Base-by-base conservation (phyloP, 441 rosid species). In the Pelargonium citronellum region DNA sequence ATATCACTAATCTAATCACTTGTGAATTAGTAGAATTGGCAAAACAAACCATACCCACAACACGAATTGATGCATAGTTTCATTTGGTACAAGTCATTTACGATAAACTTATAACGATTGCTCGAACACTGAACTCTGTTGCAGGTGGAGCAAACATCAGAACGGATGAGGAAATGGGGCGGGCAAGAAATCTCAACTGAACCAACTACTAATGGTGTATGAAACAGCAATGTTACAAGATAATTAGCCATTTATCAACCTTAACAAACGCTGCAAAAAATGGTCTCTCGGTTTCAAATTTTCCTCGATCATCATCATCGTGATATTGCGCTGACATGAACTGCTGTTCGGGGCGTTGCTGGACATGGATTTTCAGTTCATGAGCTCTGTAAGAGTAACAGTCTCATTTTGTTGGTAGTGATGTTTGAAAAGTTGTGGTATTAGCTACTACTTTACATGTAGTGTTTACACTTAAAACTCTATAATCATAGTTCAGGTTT, bases 141-240 rank as follows among this genome's bases (percentile, higher is more conserved):
- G 67, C 83, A 88, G 97, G 96, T 87, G 49, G 91, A 81, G 53
- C 84, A 87, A 71, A 81, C 96, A 7, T 71, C 79, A 69, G 96
- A 83, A 43, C 82, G 95, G 7, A 81, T 88, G 85, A 76, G 76
- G 72, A 88, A 63, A 66, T 87, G 95, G 96, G 92, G 89, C 16
- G 95, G 95, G 22, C 80, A 74, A 20, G 88, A 76, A 3, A 53
- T 67, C 0, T 49, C 20, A 53, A 67, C 3, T 9, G 67, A 69
- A 43, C 49, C 58, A 44, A 63, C 7, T 19, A 53, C 1, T 47
- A 58, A 39, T 9, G 44, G 20, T 15, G 53, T 47, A 47, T 47
- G 53, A 47, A 47, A 47, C 53, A 8, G 53, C 30, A 27, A 27
- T 27, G 30, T 27, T 27, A 27, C 30, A 27, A 27, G 30, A 27